Conservation (phyloP, 164 flowering plant genomes). For the Nymphaea colorata region DNA sequence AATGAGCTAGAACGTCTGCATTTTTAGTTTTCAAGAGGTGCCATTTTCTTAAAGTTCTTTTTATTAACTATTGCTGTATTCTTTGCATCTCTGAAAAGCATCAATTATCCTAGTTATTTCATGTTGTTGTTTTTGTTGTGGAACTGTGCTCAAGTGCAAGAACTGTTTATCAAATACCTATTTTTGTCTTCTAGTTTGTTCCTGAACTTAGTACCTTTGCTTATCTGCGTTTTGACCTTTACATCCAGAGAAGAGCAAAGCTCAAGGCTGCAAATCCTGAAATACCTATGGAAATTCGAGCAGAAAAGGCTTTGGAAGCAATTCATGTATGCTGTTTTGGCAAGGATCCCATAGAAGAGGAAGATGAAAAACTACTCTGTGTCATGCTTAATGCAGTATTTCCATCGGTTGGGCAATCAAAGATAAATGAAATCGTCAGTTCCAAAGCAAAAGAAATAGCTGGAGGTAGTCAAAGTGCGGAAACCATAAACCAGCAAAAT, state of each 20-base stretch:
- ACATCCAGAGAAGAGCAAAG: conserved; percentile 57
- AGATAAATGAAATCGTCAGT: conserved; percentile 42
- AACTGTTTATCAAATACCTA: no score
- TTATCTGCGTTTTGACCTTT: not conserved
- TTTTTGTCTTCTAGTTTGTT: no score
- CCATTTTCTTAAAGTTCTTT: no score
- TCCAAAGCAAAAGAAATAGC: conserved; percentile 48
- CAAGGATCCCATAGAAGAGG: conserved; percentile 65
- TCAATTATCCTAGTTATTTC: no score
- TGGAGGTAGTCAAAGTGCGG: conserved; percentile 29
- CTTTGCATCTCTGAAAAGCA: no score
- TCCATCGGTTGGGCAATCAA: conserved; percentile 43
- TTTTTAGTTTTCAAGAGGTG: no score
- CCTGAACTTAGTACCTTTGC: no score
- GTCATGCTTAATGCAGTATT: conserved; percentile 72
- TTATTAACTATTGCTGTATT: no score
- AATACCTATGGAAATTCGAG: conserved; percentile 73
- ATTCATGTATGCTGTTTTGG: conserved; percentile 70
- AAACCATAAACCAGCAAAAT: conserved; percentile 29
- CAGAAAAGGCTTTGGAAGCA: conserved; percentile 83
- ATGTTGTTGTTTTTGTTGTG: no score
- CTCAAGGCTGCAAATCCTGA: conserved; percentile 31
- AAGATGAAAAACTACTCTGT: conserved; percentile 49
- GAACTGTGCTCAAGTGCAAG: no score
- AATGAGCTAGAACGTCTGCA: no score